Conservation (phyloP, 1,284 basidiomycete genomes). For the Baeospora myosura region DNA sequence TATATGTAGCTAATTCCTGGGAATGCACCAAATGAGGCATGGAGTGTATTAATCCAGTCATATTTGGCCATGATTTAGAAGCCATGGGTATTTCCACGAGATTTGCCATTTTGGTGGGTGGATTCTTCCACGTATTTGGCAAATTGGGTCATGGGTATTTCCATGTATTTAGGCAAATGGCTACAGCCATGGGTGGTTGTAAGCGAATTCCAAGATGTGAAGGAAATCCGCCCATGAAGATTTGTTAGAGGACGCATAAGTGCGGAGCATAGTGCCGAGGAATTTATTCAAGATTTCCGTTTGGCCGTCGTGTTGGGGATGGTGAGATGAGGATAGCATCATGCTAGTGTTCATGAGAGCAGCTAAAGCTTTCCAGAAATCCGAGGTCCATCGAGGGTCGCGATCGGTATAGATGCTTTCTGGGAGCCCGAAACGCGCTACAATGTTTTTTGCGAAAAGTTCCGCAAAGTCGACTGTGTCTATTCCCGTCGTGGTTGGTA, state of each 20-base stretch:
- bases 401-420: constrained; percentile 19
- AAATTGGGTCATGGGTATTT: too few species aligned
- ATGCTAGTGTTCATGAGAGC: constrained; percentile 17
- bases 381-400: constrained; percentile 18
- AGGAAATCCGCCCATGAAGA: constrained; percentile 12
- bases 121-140: too few species aligned
- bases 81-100: too few species aligned
- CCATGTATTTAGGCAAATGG: too few species aligned
- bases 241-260: constrained; percentile 12
- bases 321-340: constrained; percentile 20
- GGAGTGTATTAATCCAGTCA: too few species aligned
- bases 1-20: too few species aligned
- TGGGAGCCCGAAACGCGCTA: constrained; percentile 17
- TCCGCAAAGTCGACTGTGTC: constrained; percentile 13
- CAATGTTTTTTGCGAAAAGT: constrained; percentile 19
- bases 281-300: constrained; percentile 25
- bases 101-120: too few species aligned
- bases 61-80: too few species aligned
- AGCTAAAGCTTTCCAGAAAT: constrained; percentile 17
- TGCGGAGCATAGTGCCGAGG: constrained; percentile 21
- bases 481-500: constrained; percentile 21
- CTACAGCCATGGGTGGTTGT: too few species aligned
- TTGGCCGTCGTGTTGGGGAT: constrained; percentile 25
- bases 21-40: too few species aligned
- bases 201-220: constrained; percentile 15